phyloP scores from a whole-genome alignment of 1,284 basidiomycete genomes.

The Ganoderma sinense region DNA sequence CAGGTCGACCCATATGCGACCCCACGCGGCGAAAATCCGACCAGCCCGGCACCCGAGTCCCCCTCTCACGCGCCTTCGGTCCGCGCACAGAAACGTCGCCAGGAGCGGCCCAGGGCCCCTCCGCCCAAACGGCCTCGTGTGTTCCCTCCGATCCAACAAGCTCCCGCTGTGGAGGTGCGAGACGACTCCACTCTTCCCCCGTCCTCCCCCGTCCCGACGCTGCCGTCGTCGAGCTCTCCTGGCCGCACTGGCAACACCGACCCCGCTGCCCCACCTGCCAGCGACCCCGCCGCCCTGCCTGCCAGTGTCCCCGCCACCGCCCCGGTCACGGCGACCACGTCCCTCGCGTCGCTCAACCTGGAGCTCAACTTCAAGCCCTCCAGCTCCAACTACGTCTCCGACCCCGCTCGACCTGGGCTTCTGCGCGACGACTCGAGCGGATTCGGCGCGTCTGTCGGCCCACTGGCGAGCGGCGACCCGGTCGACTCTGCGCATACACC shows the following conservation, averaged over 20 bases:
- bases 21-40: background rate
- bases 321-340: background rate
- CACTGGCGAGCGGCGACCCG: background rate
- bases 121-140: conserved; percentile 1
- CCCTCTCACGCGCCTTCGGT: conserved; percentile 3
- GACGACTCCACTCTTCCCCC: conserved; percentile 16
- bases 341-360: background rate
- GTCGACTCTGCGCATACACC: background rate
- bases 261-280: no score
- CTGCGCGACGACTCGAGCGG: background rate
- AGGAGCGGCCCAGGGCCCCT: background rate
- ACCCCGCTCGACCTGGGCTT: background rate
- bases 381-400: background rate
- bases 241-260: background rate
- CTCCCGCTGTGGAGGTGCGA: background rate
- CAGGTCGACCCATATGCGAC: background rate
- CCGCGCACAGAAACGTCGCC: conserved; percentile 10
- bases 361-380: conserved; percentile 1
- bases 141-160: background rate
- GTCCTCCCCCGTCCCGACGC: conserved; percentile 11
- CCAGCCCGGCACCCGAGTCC: conserved; percentile 5
- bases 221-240: background rate
- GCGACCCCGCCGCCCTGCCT: background rate
- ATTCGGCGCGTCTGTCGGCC: background rate
- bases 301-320: background rate